Conservation (phyloP, 1,284 basidiomycete species). For the Grifola frondosa region DNA sequence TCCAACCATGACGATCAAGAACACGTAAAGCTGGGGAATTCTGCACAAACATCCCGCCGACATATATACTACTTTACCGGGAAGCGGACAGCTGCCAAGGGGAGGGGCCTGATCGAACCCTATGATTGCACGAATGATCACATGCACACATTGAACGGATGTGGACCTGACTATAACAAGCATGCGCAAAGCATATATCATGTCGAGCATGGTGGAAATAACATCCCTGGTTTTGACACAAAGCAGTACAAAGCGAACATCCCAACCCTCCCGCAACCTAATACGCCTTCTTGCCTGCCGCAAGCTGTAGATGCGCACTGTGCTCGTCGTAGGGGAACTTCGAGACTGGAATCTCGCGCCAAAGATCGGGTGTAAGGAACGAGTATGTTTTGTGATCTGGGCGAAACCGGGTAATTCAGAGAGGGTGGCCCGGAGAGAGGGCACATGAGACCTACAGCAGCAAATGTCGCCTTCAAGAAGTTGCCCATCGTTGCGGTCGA, state of each 20-base stretch:
- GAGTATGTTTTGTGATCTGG: slow-evolving; percentile 97
- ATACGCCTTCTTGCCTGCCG: slow-evolving; percentile 80
- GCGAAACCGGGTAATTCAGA: slow-evolving; percentile 1
- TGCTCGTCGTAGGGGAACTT: slow-evolving; percentile 93
- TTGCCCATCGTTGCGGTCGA: slow-evolving; percentile 99
- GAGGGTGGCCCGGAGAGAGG: slow-evolving; percentile 2
- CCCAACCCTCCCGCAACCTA: slow-evolving; percentile 42
- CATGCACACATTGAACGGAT: too few species aligned
- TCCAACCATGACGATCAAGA: too few species aligned
- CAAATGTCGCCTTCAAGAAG: slow-evolving; percentile 99
- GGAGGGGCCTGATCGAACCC: too few species aligned
- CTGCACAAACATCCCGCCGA: too few species aligned
- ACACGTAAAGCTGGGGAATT: too few species aligned
- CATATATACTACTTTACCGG: too few species aligned
- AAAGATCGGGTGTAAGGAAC: slow-evolving; percentile 97
- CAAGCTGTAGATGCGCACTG: slow-evolving; percentile 86
- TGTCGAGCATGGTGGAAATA: slow-evolving; percentile 3
- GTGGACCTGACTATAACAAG: not conserved
- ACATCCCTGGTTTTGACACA: slow-evolving; percentile 19
- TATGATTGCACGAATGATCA: too few species aligned
- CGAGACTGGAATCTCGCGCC: slow-evolving; percentile 91
- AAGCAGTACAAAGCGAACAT: slow-evolving; percentile 29
- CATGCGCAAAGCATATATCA: not conserved
- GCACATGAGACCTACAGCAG: slow-evolving; percentile 63
- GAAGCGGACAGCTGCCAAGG: too few species aligned